A percentile compares a stretch with the other conserved stretches of the same genome.
Conservation (phyloP, 805 yeast genomes). For the Wickerhamomyces sydowiorum region DNA sequence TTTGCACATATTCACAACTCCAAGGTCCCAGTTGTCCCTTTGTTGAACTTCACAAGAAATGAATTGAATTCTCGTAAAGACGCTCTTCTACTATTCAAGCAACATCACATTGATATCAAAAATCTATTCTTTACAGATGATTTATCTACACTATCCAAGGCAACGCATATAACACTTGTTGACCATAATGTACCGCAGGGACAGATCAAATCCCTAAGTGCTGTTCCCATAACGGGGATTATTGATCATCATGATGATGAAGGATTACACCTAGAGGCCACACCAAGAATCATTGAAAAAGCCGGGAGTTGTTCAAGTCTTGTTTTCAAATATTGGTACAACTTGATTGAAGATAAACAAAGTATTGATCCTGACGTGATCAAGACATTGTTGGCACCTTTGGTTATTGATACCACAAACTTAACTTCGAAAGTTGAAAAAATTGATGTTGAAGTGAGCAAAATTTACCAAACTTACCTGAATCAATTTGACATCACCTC, state of each 20-base stretch:
- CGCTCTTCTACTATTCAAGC: conserved; percentile 45
- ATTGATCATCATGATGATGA: conserved; percentile 90
- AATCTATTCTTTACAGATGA: conserved; percentile 68
- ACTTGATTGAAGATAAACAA: conserved; percentile 8
- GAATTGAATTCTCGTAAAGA: conserved; percentile 74
- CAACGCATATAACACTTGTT: conserved; percentile 53
- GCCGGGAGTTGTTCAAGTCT: conserved; percentile 80
- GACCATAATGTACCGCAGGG: conserved; percentile 78
- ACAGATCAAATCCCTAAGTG: conserved; percentile 24
- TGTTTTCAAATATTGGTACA: conserved; percentile 59
- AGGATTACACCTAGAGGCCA: conserved; percentile 36
- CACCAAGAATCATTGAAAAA: conserved; percentile 56
- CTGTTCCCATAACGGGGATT: conserved; percentile 42
- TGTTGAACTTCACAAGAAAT: conserved; percentile 61
- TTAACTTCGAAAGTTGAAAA: conserved; percentile 57
- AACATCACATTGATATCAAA: conserved; percentile 39
- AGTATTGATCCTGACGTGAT: conserved; percentile 29
- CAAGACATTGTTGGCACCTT: conserved; percentile 56
- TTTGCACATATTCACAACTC: conserved; percentile 34
- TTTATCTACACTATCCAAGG: conserved; percentile 24
- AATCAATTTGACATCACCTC: background rate
- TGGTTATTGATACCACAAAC: conserved; percentile 71
- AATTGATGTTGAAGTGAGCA: conserved; percentile 45
- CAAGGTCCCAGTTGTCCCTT: conserved; percentile 45
- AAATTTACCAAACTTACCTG: conserved; percentile 25